A percentile compares a stretch with the other conserved stretches of the same genome.
phyloP scores from a whole-genome alignment of 371 early-diverging fungal species.

The Syncephalastrum racemosum region DNA sequence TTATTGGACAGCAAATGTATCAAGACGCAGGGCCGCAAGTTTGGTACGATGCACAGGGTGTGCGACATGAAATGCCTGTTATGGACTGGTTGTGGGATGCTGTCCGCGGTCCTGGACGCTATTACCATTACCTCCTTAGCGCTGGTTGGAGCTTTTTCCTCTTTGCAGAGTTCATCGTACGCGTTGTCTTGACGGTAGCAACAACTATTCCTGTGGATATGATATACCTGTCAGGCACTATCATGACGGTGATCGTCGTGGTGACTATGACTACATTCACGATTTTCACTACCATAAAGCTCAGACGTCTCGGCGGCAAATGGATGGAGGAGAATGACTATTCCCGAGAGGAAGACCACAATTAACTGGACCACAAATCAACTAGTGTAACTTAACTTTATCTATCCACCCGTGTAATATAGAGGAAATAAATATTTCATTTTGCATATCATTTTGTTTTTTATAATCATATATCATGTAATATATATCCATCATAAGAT shows the following conservation, averaged over 20 bases:
- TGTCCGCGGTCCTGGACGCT: constrained; percentile 2
- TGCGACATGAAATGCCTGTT: constrained; percentile 8
- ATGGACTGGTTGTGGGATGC: constrained; percentile 32
- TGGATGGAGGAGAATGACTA: no score
- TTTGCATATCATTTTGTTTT: no score
- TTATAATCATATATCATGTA: no score
- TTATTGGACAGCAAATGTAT: constrained; percentile 33
- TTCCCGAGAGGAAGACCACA: no score
- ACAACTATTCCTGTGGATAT: constrained; percentile 20
- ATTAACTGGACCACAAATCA: no score
- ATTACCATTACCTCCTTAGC: constrained; percentile 20
- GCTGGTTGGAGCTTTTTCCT: constrained; percentile 33
- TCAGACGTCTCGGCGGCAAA: no score
- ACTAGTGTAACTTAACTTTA: no score
- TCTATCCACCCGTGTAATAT: no score
- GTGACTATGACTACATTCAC: constrained; percentile 11
- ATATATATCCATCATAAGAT: no score
- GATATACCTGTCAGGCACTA: constrained; percentile 34
- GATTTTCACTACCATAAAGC: neutral
- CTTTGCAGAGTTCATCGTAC: constrained; percentile 37
- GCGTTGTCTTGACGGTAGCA: constrained; percentile 34
- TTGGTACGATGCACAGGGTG: constrained; percentile 26
- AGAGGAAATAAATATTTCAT: no score
- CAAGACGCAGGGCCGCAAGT: constrained; percentile 16
- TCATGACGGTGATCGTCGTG: constrained; percentile 20